phyloP scores from a whole-genome alignment of 352 stramenopile genomes.

The Phytophthora pinifolia region DNA sequence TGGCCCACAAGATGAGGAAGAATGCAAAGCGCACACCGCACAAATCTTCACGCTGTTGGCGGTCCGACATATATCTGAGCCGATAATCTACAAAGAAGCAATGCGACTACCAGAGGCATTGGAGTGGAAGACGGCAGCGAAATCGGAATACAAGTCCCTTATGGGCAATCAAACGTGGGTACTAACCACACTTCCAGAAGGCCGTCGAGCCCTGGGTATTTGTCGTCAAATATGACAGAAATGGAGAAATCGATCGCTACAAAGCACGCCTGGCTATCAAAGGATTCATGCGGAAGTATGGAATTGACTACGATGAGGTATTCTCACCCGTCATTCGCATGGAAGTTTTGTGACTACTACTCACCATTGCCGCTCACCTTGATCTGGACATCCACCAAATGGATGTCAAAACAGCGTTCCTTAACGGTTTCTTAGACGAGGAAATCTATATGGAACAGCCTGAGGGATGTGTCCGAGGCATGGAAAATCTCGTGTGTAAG shows the following conservation, averaged over 20 bases:
- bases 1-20: too few relatives aligned
- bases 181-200: background rate
- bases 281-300: constrained; percentile 8
- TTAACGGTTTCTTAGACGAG: constrained; percentile 16
- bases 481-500: constrained; percentile 4
- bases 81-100: too few relatives aligned
- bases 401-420: constrained; percentile 30
- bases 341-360: constrained; percentile 1
- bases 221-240: constrained; percentile 16
- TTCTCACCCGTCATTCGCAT: constrained; percentile 12
- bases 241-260: too few relatives aligned
- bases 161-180: constrained; percentile 16
- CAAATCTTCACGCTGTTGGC: too few relatives aligned
- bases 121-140: too few relatives aligned
- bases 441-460: constrained; percentile 26
- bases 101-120: constrained; percentile 1
- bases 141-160: too few relatives aligned
- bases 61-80: constrained; percentile 9
- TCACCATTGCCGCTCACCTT: background rate
- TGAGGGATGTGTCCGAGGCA: background rate
- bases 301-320: constrained; percentile 15
- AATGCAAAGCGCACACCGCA: too few relatives aligned
- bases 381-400: constrained; percentile 19
- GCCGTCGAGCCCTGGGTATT: constrained; percentile 7
- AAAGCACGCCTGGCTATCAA: too few relatives aligned